These are phyloP conservation scores for Pseudogymnoascus sp. DNA, from an alignment of 2,329 filamentous ascomycete genomes.

Conservation along the genomic window DNA sequence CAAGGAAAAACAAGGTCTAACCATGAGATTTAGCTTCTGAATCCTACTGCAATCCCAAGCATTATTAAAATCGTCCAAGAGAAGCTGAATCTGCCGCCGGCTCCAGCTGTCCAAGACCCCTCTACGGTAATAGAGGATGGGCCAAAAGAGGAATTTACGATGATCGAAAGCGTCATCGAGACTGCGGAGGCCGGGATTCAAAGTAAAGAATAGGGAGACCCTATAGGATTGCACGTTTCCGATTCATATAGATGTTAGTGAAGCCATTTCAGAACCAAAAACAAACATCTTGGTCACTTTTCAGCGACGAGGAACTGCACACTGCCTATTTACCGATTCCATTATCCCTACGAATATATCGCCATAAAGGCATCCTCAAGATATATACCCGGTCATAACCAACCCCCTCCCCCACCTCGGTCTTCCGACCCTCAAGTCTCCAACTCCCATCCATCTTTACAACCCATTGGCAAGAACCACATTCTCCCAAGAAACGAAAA, in stretches of 20 bases:
- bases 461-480: neutral
- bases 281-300: neutral
- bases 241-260: neutral
- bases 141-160: too few relatives aligned
- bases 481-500: neutral
- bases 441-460: neutral
- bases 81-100: too few relatives aligned
- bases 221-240: neutral
- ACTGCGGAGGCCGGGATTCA: neutral
- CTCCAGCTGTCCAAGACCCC: too few relatives aligned
- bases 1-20: slow-evolving; percentile 48
- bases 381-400: neutral
- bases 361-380: neutral
- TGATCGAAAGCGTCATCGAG: too few relatives aligned
- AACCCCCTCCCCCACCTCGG: neutral
- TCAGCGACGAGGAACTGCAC: neutral
- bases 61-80: too few relatives aligned
- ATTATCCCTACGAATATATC: slow-evolving; percentile 1
- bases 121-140: too few relatives aligned
- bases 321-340: neutral
- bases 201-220: neutral
- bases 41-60: too few relatives aligned
- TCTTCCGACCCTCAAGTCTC: neutral
- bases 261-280: neutral
- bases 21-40: too few relatives aligned